Conservation (phyloP, 371 early-diverging fungal species). For the Encephalitozoon cuniculi region DNA sequence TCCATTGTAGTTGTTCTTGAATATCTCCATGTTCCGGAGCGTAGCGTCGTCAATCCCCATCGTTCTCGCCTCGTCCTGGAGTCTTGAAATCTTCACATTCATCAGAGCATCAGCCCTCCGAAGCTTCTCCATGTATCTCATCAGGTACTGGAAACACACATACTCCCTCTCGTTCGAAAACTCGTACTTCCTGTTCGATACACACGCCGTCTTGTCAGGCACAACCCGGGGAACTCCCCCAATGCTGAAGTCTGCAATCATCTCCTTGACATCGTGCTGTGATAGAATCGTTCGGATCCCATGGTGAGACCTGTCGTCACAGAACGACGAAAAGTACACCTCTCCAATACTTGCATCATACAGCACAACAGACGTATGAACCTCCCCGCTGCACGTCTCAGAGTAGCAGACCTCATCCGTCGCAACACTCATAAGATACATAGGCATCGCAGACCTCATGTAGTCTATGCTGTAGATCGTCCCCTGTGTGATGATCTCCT, state of each 20-base stretch:
- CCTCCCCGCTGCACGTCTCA: constrained; percentile 44
- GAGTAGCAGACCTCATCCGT: constrained; percentile 60
- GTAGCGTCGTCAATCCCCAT: constrained; percentile 84
- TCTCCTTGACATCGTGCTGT: constrained; percentile 57
- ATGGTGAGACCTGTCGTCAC: constrained; percentile 74
- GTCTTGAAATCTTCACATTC: constrained; percentile 10
- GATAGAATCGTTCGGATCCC: constrained; percentile 74
- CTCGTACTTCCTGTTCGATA: background rate
- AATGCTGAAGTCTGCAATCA: constrained; percentile 35
- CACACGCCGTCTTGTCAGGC: background rate
- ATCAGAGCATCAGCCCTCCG: constrained; percentile 30
- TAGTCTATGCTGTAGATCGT: constrained; percentile 80
- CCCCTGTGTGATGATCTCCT: constrained; percentile 79
- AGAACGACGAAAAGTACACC: constrained; percentile 69
- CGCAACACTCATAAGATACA: constrained; percentile 63
- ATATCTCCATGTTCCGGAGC: constrained; percentile 78
- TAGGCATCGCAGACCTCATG: constrained; percentile 60
- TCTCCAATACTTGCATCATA: constrained; percentile 86
- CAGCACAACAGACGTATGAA: constrained; percentile 71
- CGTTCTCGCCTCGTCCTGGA: constrained; percentile 60
- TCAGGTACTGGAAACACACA: constrained; percentile 40
- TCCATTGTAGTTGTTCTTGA: constrained; percentile 72
- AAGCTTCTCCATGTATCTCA: constrained; percentile 49
- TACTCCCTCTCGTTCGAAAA: constrained; percentile 24
- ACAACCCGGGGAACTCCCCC: background rate